Percentiles rank a stretch among this genome's conserved stretches.
Evolutionary conservation across 2,329 filamentous ascomycete species (phyloP).

Genomic region (Aspergillus fijiensis): DNA sequence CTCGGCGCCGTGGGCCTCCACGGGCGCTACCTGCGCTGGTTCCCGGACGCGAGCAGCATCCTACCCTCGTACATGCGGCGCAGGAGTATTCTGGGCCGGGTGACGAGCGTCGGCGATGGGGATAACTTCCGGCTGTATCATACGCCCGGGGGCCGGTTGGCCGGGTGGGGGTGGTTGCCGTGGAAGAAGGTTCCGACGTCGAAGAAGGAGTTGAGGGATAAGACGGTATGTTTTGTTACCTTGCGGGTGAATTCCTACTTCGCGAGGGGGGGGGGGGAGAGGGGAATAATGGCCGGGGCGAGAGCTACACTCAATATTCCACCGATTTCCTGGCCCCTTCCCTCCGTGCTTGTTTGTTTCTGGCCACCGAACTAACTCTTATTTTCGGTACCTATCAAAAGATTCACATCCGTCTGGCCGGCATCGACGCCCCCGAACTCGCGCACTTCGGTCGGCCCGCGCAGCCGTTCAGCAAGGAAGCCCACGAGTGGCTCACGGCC

Average conservation of each 20-base stretch:
- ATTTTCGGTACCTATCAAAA: conserved; percentile 9
- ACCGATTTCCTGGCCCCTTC: no score
- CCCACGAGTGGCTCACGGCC: conserved; percentile 72
- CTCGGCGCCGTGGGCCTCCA: conserved; percentile 37
- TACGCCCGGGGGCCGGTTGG: conserved; percentile 81
- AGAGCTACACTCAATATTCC: no score
- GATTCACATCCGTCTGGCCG: conserved; percentile 87
- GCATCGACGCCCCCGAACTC: conserved; percentile 88
- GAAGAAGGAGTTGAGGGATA: conserved; percentile 68
- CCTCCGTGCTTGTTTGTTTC: no score
- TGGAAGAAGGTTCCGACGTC: conserved; percentile 68
- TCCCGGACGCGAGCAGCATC: conserved; percentile 75
- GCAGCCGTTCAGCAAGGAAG: conserved; percentile 81
- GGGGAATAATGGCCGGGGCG: no score
- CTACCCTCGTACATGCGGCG: conserved; percentile 71
- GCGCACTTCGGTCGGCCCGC: conserved; percentile 87
- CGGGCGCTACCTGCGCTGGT: conserved; percentile 70
- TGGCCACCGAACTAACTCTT: no score
- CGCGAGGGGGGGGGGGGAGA: no score
- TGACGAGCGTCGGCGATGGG: conserved; percentile 93
- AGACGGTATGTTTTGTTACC: conserved; percentile 60
- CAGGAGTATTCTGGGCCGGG: conserved; percentile 75
- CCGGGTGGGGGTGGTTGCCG: conserved; percentile 90
- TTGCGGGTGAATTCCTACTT: neutral
- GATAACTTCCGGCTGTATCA: conserved; percentile 95